A percentile compares a stretch with the other conserved stretches of the same genome.
phyloP scores from a whole-genome alignment of 1,284 basidiomycete species.

The Rhodotorula sp. region DNA sequence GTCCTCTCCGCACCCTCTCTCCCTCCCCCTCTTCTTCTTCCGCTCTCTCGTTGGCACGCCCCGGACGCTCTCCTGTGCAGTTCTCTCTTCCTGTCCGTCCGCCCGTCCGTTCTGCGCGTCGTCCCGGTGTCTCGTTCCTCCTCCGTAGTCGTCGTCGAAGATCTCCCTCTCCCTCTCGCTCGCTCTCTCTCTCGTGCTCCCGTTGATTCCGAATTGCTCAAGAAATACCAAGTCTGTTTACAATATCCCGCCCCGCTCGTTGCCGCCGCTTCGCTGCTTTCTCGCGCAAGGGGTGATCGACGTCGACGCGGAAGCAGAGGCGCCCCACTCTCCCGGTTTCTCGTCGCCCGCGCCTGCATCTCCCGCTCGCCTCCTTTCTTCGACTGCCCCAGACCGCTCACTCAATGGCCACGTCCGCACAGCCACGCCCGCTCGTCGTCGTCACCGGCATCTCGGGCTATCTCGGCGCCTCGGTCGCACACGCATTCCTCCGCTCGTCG shows the following conservation, averaged over 20 bases:
- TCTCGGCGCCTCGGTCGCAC: constrained; percentile 3
- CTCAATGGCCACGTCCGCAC: neutral
- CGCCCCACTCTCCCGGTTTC: neutral
- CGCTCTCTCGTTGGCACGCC: neutral
- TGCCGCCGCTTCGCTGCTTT: no score
- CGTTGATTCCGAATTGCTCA: no score
- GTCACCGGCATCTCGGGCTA: constrained; percentile 12
- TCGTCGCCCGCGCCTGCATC: neutral
- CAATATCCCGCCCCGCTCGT: no score
- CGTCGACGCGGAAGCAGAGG: no score
- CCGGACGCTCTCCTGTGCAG: neutral
- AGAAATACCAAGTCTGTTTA: no score
- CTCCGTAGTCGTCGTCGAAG: neutral
- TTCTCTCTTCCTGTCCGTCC: neutral
- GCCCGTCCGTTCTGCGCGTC: no score
- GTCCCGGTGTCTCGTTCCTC: no score
- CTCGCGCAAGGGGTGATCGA: no score
- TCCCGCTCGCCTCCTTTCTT: neutral
- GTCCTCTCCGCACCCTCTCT: neutral
- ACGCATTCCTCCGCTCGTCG: constrained; percentile 6
- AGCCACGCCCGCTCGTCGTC: constrained; percentile 1
- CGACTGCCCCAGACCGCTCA: neutral
- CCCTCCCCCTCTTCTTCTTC: neutral
- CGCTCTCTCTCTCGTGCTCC: neutral
- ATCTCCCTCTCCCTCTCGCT: neutral